Evolutionary conservation across 202 grass and related monocot genomes (phyloP).

Genomic region (Miscanthus sacchariflorus): DNA sequence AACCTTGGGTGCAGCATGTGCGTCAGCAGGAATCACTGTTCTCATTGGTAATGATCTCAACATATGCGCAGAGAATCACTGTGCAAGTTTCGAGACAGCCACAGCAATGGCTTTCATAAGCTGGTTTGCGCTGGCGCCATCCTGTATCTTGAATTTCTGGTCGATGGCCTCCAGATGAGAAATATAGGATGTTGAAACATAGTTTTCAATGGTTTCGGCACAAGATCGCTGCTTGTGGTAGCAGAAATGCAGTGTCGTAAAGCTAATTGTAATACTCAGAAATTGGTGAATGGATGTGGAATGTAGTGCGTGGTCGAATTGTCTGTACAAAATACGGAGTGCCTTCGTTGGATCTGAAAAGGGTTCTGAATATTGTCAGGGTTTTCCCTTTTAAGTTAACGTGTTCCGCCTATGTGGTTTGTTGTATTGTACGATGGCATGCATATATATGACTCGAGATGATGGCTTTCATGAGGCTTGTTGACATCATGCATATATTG

Average conservation of each 20-base stretch:
- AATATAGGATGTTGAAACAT: slow-evolving; percentile 13
- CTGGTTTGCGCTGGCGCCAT: slow-evolving; percentile 91
- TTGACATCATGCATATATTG: slow-evolving; percentile 1
- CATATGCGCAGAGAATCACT: slow-evolving; percentile 74
- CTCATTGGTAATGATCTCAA: slow-evolving; percentile 93
- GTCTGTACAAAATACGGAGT: slow-evolving; percentile 60
- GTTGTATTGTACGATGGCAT: slow-evolving; percentile 37
- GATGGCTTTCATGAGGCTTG: neutral
- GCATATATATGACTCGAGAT: slow-evolving; percentile 27
- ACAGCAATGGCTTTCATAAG: slow-evolving; percentile 94
- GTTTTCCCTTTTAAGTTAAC: neutral
- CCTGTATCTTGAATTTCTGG: slow-evolving; percentile 93
- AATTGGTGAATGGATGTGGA: slow-evolving; percentile 43
- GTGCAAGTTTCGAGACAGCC: slow-evolving; percentile 88
- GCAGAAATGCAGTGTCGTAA: neutral
- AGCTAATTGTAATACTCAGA: slow-evolving; percentile 43
- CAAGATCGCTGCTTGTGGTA: slow-evolving; percentile 20
- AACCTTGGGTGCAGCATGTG: slow-evolving; percentile 88
- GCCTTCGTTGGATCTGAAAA: neutral
- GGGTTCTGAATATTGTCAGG: slow-evolving; percentile 21
- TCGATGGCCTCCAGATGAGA: slow-evolving; percentile 71
- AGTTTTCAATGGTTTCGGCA: slow-evolving; percentile 27
- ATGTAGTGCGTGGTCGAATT: slow-evolving; percentile 32
- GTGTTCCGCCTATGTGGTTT: slow-evolving; percentile 12
- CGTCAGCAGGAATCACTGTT: slow-evolving; percentile 93